Evolutionary conservation across 2,329 filamentous ascomycete species (phyloP).

Genomic region (Claviceps purpurea): DNA sequence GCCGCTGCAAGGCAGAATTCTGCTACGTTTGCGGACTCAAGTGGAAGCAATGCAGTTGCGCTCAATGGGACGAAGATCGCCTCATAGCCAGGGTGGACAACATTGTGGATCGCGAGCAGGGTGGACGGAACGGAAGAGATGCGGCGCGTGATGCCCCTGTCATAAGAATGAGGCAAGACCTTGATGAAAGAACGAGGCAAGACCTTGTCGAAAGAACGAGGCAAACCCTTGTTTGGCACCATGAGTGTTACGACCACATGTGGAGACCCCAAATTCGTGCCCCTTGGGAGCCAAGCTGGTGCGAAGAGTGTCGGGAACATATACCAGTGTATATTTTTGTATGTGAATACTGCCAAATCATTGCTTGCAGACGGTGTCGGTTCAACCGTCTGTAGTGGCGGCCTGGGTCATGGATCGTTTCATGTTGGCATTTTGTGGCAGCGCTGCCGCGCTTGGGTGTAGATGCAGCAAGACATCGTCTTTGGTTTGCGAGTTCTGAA

Average conservation of each 20-base stretch:
- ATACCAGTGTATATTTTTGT: slow-evolving; percentile 30
- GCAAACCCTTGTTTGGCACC: too few relatives aligned
- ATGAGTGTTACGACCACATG: background rate
- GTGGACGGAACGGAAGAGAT: background rate
- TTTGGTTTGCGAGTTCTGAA: too few relatives aligned
- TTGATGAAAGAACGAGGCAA: too few relatives aligned
- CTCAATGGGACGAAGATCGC: slow-evolving; percentile 22
- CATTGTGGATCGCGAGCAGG: slow-evolving; percentile 1
- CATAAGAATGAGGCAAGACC: too few relatives aligned
- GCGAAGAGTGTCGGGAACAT: slow-evolving; percentile 5
- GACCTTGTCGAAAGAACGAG: too few relatives aligned
- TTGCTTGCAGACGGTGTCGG: slow-evolving; percentile 30
- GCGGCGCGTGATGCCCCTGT: background rate
- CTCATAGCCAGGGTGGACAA: background rate
- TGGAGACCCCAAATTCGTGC: background rate
- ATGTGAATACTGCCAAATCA: slow-evolving; percentile 29
- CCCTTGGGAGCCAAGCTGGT: background rate
- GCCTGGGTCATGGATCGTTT: background rate
- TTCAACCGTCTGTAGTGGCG: background rate
- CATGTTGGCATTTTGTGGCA: too few relatives aligned
- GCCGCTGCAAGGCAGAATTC: slow-evolving; percentile 32
- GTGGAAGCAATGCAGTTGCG: slow-evolving; percentile 28
- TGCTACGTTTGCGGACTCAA: slow-evolving; percentile 32
- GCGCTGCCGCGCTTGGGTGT: too few relatives aligned
- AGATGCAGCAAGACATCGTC: too few relatives aligned